Percentiles rank a stretch among this genome's conserved stretches.
Conservation (phyloP, 257 asterid genomes). For the Solanum ossicruentum region DNA sequence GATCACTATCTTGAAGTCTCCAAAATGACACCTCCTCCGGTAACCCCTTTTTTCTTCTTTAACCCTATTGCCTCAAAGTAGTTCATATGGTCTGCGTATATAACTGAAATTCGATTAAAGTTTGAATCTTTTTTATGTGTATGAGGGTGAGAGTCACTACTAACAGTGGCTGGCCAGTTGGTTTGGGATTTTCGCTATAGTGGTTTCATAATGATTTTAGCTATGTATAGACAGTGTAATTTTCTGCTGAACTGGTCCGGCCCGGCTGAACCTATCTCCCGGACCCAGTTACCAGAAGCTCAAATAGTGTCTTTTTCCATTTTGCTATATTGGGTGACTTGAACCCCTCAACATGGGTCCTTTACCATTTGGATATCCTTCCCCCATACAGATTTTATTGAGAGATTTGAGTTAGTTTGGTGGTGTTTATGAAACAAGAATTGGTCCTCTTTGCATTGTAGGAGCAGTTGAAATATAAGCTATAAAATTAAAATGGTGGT, state of each 20-base stretch:
- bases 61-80: background rate
- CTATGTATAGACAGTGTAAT: background rate
- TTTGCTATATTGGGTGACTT: background rate
- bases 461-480: background rate
- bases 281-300: too few relatives aligned
- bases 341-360: background rate
- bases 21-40: constrained; percentile 90
- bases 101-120: background rate
- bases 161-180: too few relatives aligned
- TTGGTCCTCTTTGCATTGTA: background rate
- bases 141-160: background rate
- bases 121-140: background rate
- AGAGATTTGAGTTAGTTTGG: background rate
- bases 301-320: background rate
- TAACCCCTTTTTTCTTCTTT: background rate
- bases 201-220: background rate
- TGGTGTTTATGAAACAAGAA: background rate
- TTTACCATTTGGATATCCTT: background rate
- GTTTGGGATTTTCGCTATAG: too few relatives aligned
- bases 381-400: background rate
- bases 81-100: background rate
- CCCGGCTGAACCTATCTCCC: background rate
- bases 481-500: background rate
- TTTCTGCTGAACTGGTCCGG: background rate
- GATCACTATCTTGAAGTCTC: constrained; percentile 80